Base-by-base conservation (phyloP, 805 yeast genomes). In the Kodamaea nitidulidarum region DNA sequence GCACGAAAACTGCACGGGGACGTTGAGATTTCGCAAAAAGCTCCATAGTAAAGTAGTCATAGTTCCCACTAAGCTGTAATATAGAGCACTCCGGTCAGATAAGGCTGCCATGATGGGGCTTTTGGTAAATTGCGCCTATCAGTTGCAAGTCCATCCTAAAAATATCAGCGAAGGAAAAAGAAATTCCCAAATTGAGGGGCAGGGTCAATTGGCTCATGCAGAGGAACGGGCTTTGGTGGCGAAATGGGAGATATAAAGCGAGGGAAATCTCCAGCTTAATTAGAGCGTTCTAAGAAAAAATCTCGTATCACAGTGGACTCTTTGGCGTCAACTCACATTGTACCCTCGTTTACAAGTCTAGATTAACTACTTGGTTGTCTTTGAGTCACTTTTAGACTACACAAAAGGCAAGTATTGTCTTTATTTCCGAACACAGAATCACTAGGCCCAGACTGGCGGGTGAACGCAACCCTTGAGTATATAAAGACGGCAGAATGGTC, bases 401-500 rank as follows among this genome's bases (percentile, higher is more conserved):
- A 20, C 22, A 20, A 20, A 20, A 20, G 22, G 22, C 22, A 20
- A 20, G 22, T 20, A 20, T 20, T 20, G 22, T 20, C n/a, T 14
- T 4, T 12, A 27, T 27, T 27, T 27, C 10, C 31, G 15, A 14
- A 12, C 31, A 27, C 31, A 27, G 12, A 27, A 27, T 8, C 17
- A 12, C 31, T 16, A 12, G 16, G 28, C 28, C n/a, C 14, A 25
- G 28, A 11, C 14, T 14, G 15, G 17, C 17, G n/a, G n/a, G n/a
- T n/a, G n/a, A n/a, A n/a, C n/a, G n/a, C n/a, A n/a, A 12, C 7
- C 32, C 32, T n/a, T 17, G 7, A 30, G 27, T 30, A 39, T 39
- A 36, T 32, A 32, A 22, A 37, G 24, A 18, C 30, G 25, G 17
- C 30, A 33, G 21, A 36, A 61, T 61, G 65, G 65, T 60, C 2